These are phyloP conservation scores for Claviceps sp. DNA, from an alignment of 2,329 filamentous ascomycete genomes.

Conservation along the genomic window DNA sequence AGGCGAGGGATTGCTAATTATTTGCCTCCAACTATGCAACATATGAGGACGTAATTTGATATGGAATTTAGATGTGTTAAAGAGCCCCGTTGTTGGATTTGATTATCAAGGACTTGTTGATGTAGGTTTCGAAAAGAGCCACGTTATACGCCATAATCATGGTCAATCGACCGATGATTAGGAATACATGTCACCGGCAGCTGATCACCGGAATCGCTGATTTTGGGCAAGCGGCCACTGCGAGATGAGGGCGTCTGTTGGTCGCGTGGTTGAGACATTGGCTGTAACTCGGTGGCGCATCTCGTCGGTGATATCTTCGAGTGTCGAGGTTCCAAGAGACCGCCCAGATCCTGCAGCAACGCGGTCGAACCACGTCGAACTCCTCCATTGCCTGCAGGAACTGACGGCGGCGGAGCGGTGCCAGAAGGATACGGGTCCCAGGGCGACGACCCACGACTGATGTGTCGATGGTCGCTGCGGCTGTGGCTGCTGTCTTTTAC, in stretches of 20 bases:
- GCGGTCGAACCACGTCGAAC: constrained; percentile 41
- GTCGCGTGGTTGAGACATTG: constrained; percentile 29
- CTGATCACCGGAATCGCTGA: constrained; percentile 28
- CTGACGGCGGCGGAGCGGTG: constrained; percentile 26
- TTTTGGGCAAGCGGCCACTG: constrained; percentile 18
- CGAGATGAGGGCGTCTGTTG: constrained; percentile 20
- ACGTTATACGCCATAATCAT: not conserved
- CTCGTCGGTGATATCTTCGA: constrained; percentile 18
- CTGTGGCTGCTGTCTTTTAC: constrained; percentile 15
- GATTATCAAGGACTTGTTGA: too few species aligned
- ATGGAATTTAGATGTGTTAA: not conserved
- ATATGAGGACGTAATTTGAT: not conserved
- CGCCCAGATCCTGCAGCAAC: constrained; percentile 45
- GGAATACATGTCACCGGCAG: constrained; percentile 17
- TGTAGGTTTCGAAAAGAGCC: too few species aligned
- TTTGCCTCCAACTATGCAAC: too few species aligned
- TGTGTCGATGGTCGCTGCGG: constrained; percentile 20
- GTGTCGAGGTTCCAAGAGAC: constrained; percentile 32
- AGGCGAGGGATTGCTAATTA: too few species aligned
- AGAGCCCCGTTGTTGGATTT: not conserved
- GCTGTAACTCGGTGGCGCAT: constrained; percentile 30
- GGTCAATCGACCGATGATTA: not conserved
- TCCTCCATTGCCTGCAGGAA: constrained; percentile 31
- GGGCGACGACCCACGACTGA: constrained; percentile 29
- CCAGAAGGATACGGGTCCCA: constrained; percentile 24